A percentile compares a stretch with the other conserved stretches of the same genome.
Conservation (phyloP, 2,329 filamentous ascomycete genomes). For the Pyricularia grisea region DNA sequence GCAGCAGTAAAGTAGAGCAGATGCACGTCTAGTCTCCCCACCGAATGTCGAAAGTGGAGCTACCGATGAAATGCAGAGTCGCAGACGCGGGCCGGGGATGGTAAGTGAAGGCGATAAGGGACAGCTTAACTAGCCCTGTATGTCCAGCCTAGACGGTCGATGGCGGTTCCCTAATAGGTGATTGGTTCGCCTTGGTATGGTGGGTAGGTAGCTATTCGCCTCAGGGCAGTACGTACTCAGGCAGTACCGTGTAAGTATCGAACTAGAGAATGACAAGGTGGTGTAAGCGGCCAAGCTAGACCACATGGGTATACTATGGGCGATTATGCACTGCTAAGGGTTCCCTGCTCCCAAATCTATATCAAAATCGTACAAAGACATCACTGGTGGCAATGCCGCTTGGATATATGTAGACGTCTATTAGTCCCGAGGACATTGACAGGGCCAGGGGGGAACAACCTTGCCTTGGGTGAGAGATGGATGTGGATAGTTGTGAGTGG, state of each 20-base stretch:
- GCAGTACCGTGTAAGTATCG: not conserved
- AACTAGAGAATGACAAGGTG: not conserved
- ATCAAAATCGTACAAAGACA: not conserved
- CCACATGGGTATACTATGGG: not conserved
- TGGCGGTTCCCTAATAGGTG: not conserved
- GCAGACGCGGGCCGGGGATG: not conserved
- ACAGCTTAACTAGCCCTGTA: not conserved
- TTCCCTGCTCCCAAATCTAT: not conserved
- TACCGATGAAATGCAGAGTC: not conserved
- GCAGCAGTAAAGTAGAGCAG: not conserved
- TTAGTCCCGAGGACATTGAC: not conserved
- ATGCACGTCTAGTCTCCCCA: not conserved
- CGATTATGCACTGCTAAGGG: not conserved
- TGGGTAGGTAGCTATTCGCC: not conserved
- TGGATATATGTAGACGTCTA: constrained; percentile 1
- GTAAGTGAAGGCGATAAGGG: not conserved
- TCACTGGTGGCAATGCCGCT: not conserved
- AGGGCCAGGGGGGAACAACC: not conserved
- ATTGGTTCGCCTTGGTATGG: not conserved
- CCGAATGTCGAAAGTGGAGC: not conserved
- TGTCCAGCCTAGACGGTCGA: not conserved
- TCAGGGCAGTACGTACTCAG: not conserved
- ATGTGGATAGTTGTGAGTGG: not conserved
- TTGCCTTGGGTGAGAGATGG: not conserved
- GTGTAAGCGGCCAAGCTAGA: constrained; percentile 1